phyloP scores from a whole-genome alignment of 192 early-diverging fungal genomes.

The Coemansia reversa region DNA sequence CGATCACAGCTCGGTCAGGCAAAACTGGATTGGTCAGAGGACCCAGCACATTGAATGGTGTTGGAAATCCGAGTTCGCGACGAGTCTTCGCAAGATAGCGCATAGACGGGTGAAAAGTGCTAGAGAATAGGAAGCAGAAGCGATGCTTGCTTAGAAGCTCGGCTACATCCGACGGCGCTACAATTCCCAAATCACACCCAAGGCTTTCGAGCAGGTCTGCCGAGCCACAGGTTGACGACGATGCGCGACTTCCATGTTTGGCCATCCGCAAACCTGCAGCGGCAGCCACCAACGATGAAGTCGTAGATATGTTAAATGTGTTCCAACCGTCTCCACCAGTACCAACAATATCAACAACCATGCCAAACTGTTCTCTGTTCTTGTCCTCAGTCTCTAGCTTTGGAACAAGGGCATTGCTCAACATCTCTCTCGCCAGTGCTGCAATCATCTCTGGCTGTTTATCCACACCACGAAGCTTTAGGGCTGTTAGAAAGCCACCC shows the following conservation, averaged over 20 bases:
- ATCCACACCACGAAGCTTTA: constrained; percentile 72
- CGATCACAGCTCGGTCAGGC: constrained; percentile 81
- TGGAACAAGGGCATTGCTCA: constrained; percentile 63
- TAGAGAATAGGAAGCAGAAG: constrained; percentile 94
- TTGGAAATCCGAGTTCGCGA: constrained; percentile 87
- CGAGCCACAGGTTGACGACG: constrained; percentile 88
- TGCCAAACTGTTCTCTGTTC: constrained; percentile 36
- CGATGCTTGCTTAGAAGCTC: constrained; percentile 60
- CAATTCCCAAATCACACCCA: constrained; percentile 68
- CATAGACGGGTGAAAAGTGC: constrained; percentile 90
- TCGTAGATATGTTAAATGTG: constrained; percentile 96
- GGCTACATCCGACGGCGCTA: constrained; percentile 67
- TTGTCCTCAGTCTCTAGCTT: constrained; percentile 51
- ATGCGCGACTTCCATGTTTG: constrained; percentile 94
- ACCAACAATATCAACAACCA: constrained; percentile 88
- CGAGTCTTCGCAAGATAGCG: constrained; percentile 69
- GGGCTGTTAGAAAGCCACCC: constrained; percentile 79
- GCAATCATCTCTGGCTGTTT: constrained; percentile 75
- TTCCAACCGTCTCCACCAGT: constrained; percentile 98
- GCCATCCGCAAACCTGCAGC: constrained; percentile 87
- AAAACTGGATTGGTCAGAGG: constrained; percentile 87
- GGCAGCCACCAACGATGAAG: constrained; percentile 86
- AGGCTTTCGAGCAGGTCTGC: constrained; percentile 90
- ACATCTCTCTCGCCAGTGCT: constrained; percentile 72
- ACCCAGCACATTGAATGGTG: constrained; percentile 92